These are phyloP conservation scores for Tricholoma terreum DNA, from an alignment of 768 basidiomycete species.

Conservation along the genomic window DNA sequence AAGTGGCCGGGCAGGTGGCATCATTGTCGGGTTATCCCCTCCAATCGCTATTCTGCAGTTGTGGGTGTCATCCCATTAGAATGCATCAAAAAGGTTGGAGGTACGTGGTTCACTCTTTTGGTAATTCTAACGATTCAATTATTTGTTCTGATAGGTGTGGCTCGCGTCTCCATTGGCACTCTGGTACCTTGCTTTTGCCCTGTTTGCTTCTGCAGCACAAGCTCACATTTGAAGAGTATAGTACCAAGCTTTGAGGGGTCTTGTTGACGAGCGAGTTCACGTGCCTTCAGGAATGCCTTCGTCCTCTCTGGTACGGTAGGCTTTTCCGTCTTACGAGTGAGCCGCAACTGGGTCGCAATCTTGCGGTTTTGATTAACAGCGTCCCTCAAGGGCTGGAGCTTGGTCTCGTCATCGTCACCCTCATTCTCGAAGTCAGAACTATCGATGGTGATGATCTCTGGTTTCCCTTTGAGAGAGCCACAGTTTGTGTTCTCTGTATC, in stretches of 20 bases:
- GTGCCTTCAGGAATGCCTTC: neutral
- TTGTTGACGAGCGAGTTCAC: neutral
- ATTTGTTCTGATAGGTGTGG: neutral
- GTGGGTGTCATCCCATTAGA: neutral
- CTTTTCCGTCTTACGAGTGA: neutral
- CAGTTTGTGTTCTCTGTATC: no score
- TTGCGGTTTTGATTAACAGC: neutral
- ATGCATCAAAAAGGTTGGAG: neutral
- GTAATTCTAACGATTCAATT: neutral
- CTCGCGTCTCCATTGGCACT: no score
- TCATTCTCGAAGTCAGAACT: neutral
- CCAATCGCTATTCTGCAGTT: neutral
- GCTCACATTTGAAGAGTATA: neutral
- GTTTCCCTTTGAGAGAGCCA: no score
- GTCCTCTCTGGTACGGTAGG: neutral
- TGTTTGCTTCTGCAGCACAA: neutral
- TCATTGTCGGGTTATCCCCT: neutral
- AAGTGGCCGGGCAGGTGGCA: neutral
- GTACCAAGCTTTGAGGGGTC: neutral
- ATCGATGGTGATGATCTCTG: neutral
- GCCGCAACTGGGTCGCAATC: neutral
- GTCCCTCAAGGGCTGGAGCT: neutral
- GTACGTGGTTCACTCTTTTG: neutral
- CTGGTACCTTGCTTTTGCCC: no score
- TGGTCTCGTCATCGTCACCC: neutral